Evolutionary conservation across 106 monocot genomes (phyloP).

Genomic region (Dactylorhiza incarnata): DNA sequence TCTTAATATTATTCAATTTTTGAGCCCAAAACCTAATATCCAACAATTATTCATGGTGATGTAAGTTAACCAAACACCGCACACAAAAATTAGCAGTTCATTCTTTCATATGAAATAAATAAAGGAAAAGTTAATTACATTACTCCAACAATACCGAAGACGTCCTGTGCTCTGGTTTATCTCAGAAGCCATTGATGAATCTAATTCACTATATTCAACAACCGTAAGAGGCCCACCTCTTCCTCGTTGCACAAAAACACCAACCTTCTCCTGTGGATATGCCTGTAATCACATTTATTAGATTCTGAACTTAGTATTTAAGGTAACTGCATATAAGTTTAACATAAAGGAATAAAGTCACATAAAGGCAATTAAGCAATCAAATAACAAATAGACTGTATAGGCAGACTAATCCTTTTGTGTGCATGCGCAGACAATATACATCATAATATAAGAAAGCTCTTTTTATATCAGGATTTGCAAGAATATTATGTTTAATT

Average conservation of each 20-base stretch:
- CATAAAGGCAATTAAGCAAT: not conserved
- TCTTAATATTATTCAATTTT: no score
- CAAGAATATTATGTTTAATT: not conserved
- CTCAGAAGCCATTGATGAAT: constrained; percentile 67
- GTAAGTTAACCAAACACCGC: not conserved
- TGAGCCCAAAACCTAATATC: no score
- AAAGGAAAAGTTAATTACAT: constrained; percentile 43
- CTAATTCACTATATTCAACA: constrained; percentile 95
- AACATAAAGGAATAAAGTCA: not conserved
- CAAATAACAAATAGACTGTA: not conserved
- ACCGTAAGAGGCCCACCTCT: constrained; percentile 96
- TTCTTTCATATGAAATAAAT: not conserved
- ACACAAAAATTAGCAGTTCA: not conserved
- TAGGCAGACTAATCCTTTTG: not conserved
- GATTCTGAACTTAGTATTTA: not conserved
- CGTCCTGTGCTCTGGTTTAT: constrained; percentile 97
- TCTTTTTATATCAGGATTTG: not conserved
- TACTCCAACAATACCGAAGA: constrained; percentile 99
- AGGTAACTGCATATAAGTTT: constrained; percentile 3
- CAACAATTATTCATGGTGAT: not conserved
- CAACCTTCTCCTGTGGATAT: constrained; percentile 97
- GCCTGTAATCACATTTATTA: constrained; percentile 40
- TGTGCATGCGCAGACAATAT: not conserved
- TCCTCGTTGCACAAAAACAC: constrained; percentile 91
- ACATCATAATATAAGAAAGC: not conserved